These are phyloP conservation scores for Neonectria sp. DNA, from an alignment of 2,329 filamentous ascomycete genomes.

Conservation along the genomic window DNA sequence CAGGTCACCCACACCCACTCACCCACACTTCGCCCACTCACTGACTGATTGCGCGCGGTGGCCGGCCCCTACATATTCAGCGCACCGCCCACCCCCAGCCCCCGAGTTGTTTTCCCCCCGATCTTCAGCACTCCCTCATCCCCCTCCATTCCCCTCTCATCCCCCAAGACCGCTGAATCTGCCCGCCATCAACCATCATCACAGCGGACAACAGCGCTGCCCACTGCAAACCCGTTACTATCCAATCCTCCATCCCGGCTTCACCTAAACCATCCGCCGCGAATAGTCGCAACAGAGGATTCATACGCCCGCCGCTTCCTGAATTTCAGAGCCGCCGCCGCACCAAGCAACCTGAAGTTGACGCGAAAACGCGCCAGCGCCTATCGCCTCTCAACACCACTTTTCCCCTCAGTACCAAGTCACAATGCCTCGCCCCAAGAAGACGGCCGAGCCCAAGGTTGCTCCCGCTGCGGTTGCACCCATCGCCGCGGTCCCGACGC, in stretches of 20 bases:
- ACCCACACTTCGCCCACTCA: slow-evolving; percentile 11
- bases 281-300: slow-evolving; percentile 16
- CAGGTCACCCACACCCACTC: slow-evolving; percentile 32
- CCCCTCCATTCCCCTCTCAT: slow-evolving; percentile 44
- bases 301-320: slow-evolving; percentile 14
- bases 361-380: slow-evolving; percentile 14
- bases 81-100: slow-evolving; percentile 53
- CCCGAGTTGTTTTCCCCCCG: slow-evolving; percentile 49
- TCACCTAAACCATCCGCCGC: slow-evolving; percentile 9
- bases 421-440: slow-evolving; percentile 63
- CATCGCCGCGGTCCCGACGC: slow-evolving; percentile 53
- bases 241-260: slow-evolving; percentile 18
- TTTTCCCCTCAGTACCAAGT: not conserved
- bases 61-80: slow-evolving; percentile 54
- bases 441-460: slow-evolving; percentile 58
- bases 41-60: slow-evolving; percentile 52
- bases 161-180: slow-evolving; percentile 47
- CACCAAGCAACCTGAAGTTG: slow-evolving; percentile 1
- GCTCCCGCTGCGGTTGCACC: slow-evolving; percentile 47
- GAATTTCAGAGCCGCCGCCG: slow-evolving; percentile 15
- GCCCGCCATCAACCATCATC: slow-evolving; percentile 44
- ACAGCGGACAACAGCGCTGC: slow-evolving; percentile 39
- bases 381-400: slow-evolving; percentile 1
- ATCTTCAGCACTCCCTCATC: slow-evolving; percentile 51
- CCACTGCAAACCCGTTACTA: slow-evolving; percentile 36